Conservation (phyloP, 805 yeast genomes). For the Blastobotrys parvus region DNA sequence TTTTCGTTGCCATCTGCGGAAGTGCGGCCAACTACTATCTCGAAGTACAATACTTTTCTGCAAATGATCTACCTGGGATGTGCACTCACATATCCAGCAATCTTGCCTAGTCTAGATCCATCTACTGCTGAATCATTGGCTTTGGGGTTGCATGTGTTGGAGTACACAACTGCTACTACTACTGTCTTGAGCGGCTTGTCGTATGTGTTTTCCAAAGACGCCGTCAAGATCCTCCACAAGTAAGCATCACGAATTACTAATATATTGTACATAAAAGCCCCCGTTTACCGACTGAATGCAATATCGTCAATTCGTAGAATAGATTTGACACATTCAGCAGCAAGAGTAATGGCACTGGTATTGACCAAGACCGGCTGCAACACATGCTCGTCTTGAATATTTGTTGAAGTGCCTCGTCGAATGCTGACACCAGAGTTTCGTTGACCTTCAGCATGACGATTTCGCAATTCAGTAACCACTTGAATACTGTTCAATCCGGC, state of each 20-base stretch:
- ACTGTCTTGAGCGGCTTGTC: constrained; percentile 73
- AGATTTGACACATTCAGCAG: constrained; percentile 94
- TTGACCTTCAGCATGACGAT: constrained; percentile 86
- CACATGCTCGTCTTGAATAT: constrained; percentile 88
- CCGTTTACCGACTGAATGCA: constrained; percentile 78
- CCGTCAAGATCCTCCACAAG: constrained; percentile 38
- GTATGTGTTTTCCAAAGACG: constrained; percentile 61
- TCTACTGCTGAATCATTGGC: constrained; percentile 21
- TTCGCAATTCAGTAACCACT: constrained; percentile 85
- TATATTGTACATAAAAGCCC: background rate
- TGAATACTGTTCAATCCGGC: constrained; percentile 89
- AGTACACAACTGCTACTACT: constrained; percentile 54
- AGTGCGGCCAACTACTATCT: constrained; percentile 78
- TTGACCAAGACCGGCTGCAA: constrained; percentile 93
- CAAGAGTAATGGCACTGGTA: constrained; percentile 88
- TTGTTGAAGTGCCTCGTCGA: constrained; percentile 86
- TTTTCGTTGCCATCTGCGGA: constrained; percentile 73
- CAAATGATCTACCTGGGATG: constrained; percentile 84
- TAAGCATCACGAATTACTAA: too few species aligned
- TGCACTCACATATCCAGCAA: constrained; percentile 48
- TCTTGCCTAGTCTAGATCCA: constrained; percentile 21
- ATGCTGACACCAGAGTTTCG: constrained; percentile 92
- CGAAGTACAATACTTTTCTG: constrained; percentile 82
- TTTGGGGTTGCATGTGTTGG: constrained; percentile 18
- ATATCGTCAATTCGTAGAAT: constrained; percentile 96